Evolutionary conservation across 2,329 filamentous ascomycete genomes (phyloP), one percentile per base, ranked within the genome.

Genomic region (Ascomycota sp.): DNA sequence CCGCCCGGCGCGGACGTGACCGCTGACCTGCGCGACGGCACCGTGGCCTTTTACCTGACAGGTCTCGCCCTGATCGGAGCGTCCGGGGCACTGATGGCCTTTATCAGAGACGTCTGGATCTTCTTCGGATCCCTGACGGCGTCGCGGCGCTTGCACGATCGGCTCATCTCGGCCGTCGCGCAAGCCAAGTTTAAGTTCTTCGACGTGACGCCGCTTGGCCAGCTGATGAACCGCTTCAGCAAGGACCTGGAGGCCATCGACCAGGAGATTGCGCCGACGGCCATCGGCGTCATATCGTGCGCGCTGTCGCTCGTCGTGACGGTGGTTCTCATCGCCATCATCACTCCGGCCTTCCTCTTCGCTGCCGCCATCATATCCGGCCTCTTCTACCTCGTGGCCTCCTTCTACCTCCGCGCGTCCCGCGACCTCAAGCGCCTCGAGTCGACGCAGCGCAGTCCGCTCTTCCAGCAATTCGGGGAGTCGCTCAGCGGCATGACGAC

Each of bases 391-490:
- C 56, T 81, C 13, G 74, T 95, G 22, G 83, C 82, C 21, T 66
- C 71, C 25, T 82, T 95, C 46, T 98, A 98, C 51, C 68, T 98
- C 28, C 75, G 75, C 40, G 78, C 86, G 0, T 95, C 89, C n/a
- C 73, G 86, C 38, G 89, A 95, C 46, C 64, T 98, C 32, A 98
- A 98, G 60, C 74, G 89, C 29, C 60, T 98, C 6, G 91, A 98
- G 50, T 93, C 86, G 6, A 74, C 95, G 1, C 81, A 94, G 50
- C 69, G 86, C 45, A 95, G 85, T 50, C 89, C 89, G 1, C 60
- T 98, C 6, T 98, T 94, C 56, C 89, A 98, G 52, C 89, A 95
- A 41, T 98, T 98, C 40, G 86, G 89, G 37, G 89, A 98, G 57
- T 95, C 91, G 0, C 57, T 98, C 12, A 81, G 75, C 30, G 89